Conservation (phyloP, 164 flowering plant species). For the Vitis amurensis region DNA sequence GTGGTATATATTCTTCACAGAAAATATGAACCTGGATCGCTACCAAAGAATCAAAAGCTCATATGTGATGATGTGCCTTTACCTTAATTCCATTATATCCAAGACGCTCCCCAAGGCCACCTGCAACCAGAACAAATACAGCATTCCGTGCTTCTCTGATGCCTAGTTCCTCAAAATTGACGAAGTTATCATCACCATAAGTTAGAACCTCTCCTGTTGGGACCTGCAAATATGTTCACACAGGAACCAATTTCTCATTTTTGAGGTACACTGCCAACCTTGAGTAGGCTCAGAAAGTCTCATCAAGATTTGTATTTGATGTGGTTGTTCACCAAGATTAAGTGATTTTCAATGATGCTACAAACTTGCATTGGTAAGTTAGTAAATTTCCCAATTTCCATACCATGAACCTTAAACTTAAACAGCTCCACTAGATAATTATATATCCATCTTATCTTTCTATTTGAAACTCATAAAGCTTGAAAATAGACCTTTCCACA, state of each 20-base stretch:
- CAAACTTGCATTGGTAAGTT: too few relatives aligned
- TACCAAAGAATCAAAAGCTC: background rate
- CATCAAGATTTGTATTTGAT: background rate
- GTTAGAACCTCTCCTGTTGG: constrained; percentile 84
- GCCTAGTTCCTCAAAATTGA: constrained; percentile 77
- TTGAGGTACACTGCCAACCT: background rate
- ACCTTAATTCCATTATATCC: constrained; percentile 99
- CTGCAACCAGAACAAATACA: constrained; percentile 98
- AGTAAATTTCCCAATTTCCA: too few relatives aligned
- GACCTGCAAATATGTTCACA: constrained; percentile 52
- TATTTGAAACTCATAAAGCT: too few relatives aligned
- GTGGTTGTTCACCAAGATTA: too few relatives aligned
- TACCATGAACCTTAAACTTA: too few relatives aligned
- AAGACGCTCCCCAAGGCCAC: constrained; percentile 99
- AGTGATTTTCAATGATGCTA: too few relatives aligned
- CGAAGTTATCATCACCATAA: constrained; percentile 71
- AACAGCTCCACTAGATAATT: too few relatives aligned
- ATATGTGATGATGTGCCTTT: background rate
- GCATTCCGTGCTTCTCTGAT: constrained; percentile 74
- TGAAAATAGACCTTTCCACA: too few relatives aligned
- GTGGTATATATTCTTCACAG: too few relatives aligned
- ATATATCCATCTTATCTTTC: too few relatives aligned
- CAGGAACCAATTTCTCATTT: background rate
- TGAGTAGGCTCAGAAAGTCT: background rate
- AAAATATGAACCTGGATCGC: background rate